Base-by-base conservation (phyloP, 345 rosid species). In the Hibiscus trionum region DNA sequence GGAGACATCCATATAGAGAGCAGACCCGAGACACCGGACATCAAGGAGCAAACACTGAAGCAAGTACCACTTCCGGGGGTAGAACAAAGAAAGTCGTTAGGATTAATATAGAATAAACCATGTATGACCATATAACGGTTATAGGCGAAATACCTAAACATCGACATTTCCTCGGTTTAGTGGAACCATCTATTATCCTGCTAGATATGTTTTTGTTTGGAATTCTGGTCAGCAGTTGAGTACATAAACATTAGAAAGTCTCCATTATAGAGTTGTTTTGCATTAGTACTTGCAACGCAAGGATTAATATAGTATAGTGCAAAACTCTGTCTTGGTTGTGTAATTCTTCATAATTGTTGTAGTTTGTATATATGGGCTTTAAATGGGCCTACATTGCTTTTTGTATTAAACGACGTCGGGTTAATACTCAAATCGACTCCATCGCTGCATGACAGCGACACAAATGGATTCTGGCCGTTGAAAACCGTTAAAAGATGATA, bases 51-150 rank as follows among this genome's bases (percentile, higher is more conserved):
- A 61, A 58, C n/a, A n/a, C 16, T 33, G 62, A 57, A 63, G 11
- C 70, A 4, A 57, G 84, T 72, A 24, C 76, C 0, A 72, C 52
- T 63, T 42, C 73, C 9, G 71, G 72, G 4, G 77, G 73, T 2
- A 77, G 78, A 71, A 71, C 77, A 55, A 92, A 90, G 72, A 90
- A 81, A 15, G 82, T 87, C 55, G 88, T 92, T 66, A 84, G 96
- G 73, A 88, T 90, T 78, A 90, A 87, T 80, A 90, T 92, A 71
- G 93, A 92, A 27, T 92, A 60, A 72, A 61, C 52, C 19, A 60
- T 1, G 44, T 52, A 47, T 72, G 37, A 21, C 19, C 19, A 8
- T 35, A 0, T 35, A 42, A 16, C 15, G 52, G 56, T 59, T 39
- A 6, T 7, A 39, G 10, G 17, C 8, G 9, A 15, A 49, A 47